Conservation (phyloP, 106 monocot genomes). For the Dendrobium officinale region DNA sequence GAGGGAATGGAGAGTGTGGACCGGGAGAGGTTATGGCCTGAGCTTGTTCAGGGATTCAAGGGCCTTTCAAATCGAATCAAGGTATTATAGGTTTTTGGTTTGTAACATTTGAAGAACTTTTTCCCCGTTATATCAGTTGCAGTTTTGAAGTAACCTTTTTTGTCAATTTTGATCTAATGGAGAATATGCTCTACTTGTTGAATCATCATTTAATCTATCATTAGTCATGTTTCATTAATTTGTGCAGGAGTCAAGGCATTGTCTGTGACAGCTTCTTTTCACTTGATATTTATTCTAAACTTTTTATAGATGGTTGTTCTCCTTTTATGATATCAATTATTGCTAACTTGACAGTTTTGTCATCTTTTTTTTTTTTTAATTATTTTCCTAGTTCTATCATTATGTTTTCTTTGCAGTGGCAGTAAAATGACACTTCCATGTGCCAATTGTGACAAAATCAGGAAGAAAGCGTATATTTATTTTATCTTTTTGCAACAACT, state of each 20-base stretch:
- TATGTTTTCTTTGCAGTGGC: background rate
- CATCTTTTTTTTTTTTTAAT: background rate
- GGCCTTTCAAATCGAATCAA: slow-evolving; percentile 78
- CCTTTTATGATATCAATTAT: background rate
- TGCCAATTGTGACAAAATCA: background rate
- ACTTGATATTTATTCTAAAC: too few relatives aligned
- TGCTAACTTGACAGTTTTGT: background rate
- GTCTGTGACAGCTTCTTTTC: too few relatives aligned
- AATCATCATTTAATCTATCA: background rate
- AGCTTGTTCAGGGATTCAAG: slow-evolving; percentile 93
- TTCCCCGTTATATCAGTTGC: background rate
- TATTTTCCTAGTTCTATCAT: background rate
- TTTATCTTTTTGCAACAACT: background rate
- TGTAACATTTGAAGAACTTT: background rate
- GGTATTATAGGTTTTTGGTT: slow-evolving; percentile 24
- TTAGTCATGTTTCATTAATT: background rate
- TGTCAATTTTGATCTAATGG: background rate
- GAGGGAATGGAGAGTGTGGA: slow-evolving; percentile 82
- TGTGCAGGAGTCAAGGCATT: background rate
- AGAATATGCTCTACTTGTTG: background rate
- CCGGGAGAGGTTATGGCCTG: slow-evolving; percentile 92
- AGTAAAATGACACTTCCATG: background rate
- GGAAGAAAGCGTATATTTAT: background rate
- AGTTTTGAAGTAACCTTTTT: background rate
- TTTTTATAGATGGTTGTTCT: too few relatives aligned